A percentile compares a stretch with the other conserved stretches of the same genome.
Evolutionary conservation across 2,329 filamentous ascomycete species (phyloP).

Genomic region (Raffaelea albimanens): DNA sequence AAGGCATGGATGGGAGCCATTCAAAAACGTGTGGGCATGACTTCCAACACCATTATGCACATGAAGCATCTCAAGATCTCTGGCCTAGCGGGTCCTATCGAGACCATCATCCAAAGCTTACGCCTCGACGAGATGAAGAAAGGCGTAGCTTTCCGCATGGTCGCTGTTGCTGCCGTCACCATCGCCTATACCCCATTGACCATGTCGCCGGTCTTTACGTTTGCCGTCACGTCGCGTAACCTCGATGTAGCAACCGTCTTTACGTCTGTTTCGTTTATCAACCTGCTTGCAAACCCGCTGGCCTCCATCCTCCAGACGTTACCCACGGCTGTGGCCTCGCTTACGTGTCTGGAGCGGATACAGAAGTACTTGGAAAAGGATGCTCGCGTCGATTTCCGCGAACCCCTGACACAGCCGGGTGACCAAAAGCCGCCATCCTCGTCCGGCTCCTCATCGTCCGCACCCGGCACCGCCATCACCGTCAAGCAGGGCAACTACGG

Average conservation of each 20-base stretch:
- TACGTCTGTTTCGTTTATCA: constrained; percentile 23
- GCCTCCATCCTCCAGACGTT: constrained; percentile 22
- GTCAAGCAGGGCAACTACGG: constrained; percentile 21
- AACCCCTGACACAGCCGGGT: not conserved
- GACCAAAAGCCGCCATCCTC: not conserved
- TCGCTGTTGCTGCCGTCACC: constrained; percentile 18
- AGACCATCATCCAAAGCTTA: constrained; percentile 21
- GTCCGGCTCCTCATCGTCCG: not conserved
- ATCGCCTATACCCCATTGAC: constrained; percentile 24
- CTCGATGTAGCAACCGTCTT: constrained; percentile 20
- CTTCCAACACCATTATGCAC: constrained; percentile 17
- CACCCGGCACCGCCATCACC: not conserved
- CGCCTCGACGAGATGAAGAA: constrained; percentile 23
- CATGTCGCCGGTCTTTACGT: constrained; percentile 25
- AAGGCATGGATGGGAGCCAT: constrained; percentile 16
- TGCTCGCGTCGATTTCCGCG: constrained; percentile 18
- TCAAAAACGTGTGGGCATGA: constrained; percentile 18
- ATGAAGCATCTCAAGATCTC: constrained; percentile 31
- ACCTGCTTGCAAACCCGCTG: constrained; percentile 24
- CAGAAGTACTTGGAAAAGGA: constrained; percentile 26
- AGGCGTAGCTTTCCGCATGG: constrained; percentile 19
- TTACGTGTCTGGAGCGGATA: constrained; percentile 25
- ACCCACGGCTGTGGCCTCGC: constrained; percentile 20
- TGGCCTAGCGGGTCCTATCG: constrained; percentile 22
- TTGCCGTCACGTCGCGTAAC: constrained; percentile 15